Base-by-base conservation (phyloP, 176 grass and related monocot genomes). In the Juncus effusus region DNA sequence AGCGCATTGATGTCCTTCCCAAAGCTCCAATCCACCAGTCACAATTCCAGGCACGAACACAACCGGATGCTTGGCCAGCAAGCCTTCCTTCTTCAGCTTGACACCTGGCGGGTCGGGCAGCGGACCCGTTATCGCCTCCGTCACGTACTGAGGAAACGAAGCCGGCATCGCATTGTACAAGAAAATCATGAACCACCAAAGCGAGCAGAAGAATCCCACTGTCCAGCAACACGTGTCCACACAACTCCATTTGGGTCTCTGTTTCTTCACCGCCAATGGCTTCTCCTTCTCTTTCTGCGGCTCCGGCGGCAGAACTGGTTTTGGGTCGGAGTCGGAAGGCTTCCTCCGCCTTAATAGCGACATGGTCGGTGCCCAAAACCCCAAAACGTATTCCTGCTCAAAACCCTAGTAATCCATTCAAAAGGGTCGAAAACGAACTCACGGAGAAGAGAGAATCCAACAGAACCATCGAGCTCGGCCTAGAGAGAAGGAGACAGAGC, bases 31-130 rank as follows among this genome's bases (percentile, higher is more conserved):
- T 0, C 94, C 94, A 0, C 94, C 94, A 2, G 88, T 93, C 63
- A 99, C 94, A 79, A 99, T 99, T 10, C 94, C 94, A 2, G 94
- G 94, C 39, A 99, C 94, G 80, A 93, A 99, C 3, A 99, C 88
- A 78, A 99, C 94, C 16, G 94, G 88, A 60, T 99, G 94, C 80
- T 78, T 86, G 3, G 58, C 94, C 10, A 16, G 66, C n/a, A 99
- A 74, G 3, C 94, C 94, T 70, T 99, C 94, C 85, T 99, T 99
- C 73, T 80, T 61, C 53, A 99, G 74, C 78, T 93, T 99, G 42
- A 93, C 85, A 36, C 94, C 94, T 2, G 94, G 94, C 45, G 85
- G 85, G 64, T 99, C 94, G 7, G 94, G 85, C 40, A 90, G 65
- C 36, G 94, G 94, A 1, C 94, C 88, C 3, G 88, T 93, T 76